Base-by-base conservation (phyloP, 352 stramenopile species). In the Elongisporangium senticosum region DNA sequence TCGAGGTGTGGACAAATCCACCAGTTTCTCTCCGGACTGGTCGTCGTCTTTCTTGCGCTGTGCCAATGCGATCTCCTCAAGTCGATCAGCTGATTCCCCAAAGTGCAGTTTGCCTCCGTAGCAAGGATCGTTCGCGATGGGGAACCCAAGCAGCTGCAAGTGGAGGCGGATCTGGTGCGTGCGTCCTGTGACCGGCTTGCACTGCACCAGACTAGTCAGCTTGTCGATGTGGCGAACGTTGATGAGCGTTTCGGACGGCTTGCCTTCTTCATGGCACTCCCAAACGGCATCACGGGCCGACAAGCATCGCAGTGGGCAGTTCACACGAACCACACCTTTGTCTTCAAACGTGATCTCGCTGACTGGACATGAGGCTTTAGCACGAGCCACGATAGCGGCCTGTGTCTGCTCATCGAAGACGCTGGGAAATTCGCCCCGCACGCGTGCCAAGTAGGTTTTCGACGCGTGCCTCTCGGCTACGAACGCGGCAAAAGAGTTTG, bases 141-240 rank as follows among this genome's bases (percentile, higher is more conserved):
- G 91, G 60, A 89, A 92, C 10, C 84, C 84, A 52, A 97, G 71
- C 19, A 96, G 75, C 62, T 98, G 94, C 49, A 99, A 74, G 61
- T 99, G 97, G 20, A 99, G 71, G 14, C 97, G 90, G 64, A 99
- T 98, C 72, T 99, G 97, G 75, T 99, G 97, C 24, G 96, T 99
- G 55, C 97, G 80, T 50, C 97, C 97, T 7, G 97, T 98, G 47
- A 96, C 74, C 6, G 96, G 96, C 55, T 96, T 93, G 70, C 89
- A 97, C 56, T 97, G 60, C 19, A 99, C 74, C 47, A 99, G 61
- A 40, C 90, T 95, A 14, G 89, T 97, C 23, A 66, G 59, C 7
- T 76, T 77, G 55, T 91, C 76, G 28, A 67, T 63, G 0, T 59
- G 62, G 19, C 71, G 69, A 52, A 93, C 59, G 52, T 90, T 68